Evolutionary conservation across 768 basidiomycete species (phyloP), one percentile per base, ranked within the genome.

Genomic region (Russula sp.): DNA sequence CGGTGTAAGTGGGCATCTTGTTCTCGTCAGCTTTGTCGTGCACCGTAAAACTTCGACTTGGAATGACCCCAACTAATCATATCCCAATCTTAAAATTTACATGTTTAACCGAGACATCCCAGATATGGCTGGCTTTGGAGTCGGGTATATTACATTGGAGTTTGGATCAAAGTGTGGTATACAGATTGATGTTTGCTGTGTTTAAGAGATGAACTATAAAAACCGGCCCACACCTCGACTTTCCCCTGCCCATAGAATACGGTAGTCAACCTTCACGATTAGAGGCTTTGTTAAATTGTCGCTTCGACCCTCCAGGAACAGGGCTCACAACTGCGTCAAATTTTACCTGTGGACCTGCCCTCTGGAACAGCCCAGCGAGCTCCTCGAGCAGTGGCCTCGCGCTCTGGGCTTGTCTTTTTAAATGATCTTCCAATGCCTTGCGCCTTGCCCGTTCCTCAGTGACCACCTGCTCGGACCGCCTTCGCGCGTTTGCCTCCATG

Each of bases 391-490:
- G 34, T 3, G 59, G 61, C 20, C 44, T 48, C 24, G 66, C 62
- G 28, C 40, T 24, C 20, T 65, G 59, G 20, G 64, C 59, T 20
- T 63, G 54, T 10, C 20, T 55, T 55, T 55, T 42, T 44, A 63
- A 16, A 38, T 34, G 40, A 18, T 60, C 51, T 44, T 68, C 65
- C 24, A 59, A 36, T 30, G 24, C 28, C 3, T 55, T 46, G 40
- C 65, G 53, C 61, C 42, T 59, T 10, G 57, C 58, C 20, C 62
- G 61, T 36, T 67, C 67, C 30, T 68, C 59, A 3, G 34, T 13
- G 14, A 59, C 22, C 11, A 16, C 9, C 7, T 67, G 32, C 36
- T 67, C 67, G 13, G 42, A 67, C 24, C 46, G 52, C 36, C 65
- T 57, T 24, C 65, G 65, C 16, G 55, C 32, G 10, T 60, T 40